Base-by-base conservation (phyloP, 176 grass and related monocot genomes). In the Oryza coarctata region DNA sequence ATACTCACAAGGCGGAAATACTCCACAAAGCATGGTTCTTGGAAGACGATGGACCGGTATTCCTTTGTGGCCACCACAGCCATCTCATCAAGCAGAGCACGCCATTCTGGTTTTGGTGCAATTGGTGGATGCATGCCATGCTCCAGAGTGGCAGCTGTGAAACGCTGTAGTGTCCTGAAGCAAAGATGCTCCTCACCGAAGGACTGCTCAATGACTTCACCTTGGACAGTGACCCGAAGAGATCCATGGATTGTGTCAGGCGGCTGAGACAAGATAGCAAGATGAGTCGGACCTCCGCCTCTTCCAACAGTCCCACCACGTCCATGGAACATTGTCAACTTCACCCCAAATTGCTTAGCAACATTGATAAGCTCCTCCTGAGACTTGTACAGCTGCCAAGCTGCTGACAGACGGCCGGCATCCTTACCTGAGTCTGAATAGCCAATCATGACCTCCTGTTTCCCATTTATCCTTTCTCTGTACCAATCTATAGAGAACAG, bases 371-470 rank as follows among this genome's bases (percentile, higher is more conserved):
- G 89, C 35, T 94, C 92, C 81, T 94, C 92, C 87, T 94, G 92
- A 75, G 92, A 89, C 77, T 94, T 94, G 61, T 94, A 94, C 61
- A 94, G 39, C 68, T 94, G 92, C 89, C 92, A 94, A 38, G 92
- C 92, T 62, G 92, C 92, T 61, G 92, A 92, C 12, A 94, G 81
- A 36, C 92, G 92, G 15, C 92, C 92, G 29, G 92, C 92, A 72
- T 94, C 92, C 79, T 94, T 94, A 25, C 92, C 92, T 8, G 92
- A 91, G 50, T 94, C 92, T 30, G 92, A 94, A 82, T 94, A 94
- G 63, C 92, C 92, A 82, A 94, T 91, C 92, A 94, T 94, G 77
- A 94, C 92, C 82, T 94, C 92, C 30, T 94, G 92, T 55, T 94
- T 94, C 63, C 89, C 92, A 20, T 89, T 82, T 66, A 94, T 89